Base-by-base conservation (phyloP, 2,329 filamentous ascomycete genomes). In the Diplodia sapinea region DNA sequence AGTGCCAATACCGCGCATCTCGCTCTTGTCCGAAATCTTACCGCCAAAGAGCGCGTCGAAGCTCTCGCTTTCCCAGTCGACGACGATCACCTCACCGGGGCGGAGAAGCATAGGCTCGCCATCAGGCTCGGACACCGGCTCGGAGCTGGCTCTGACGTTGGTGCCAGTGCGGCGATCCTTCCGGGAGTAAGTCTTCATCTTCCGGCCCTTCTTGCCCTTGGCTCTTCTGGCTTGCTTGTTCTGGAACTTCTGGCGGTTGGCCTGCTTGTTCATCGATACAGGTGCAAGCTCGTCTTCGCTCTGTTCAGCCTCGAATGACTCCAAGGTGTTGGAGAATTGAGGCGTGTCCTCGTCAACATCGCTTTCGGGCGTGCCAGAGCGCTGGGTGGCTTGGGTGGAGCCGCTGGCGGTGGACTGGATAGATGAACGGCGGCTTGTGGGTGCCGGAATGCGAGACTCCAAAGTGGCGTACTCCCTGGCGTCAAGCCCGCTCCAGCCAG, bases 81-180 rank as follows among this genome's bases (percentile, higher is more conserved):
- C 86, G 6, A 98, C 83, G 57, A 99, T 88, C 29, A 88, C 92
- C 78, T 99, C 95, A 62, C 91, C 90, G 31, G 94, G 86, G 43
- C 91, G 88, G 71, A 98, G 86, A 50, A 96, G 81, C 0, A 90
- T 88, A 3, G 87, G 87, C 17, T 86, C 83, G 31, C 81, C 80
- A 11, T 80, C 79, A 20, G 75, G 68, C 55, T 81, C 76, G 20
- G 67, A 65, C 12, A 57, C 43, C 49, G 73, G 72, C 29, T 79
- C 74, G 0, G 73, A 72, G 20, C 20, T 36, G 29, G 55, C 52
- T 20, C 51, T 61, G 15, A 29, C 54, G 49, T 64, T 61, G 56
- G 11, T 11, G 20, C 65, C 51, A 11, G 33, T 9, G 38, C 51
- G 57, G 43, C 40, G 63, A 38, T 71, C 72, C 66, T 79, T 79